Evolutionary conservation across 2,329 filamentous ascomycete genomes (phyloP).

Genomic region (Trichocomaceae sp.): DNA sequence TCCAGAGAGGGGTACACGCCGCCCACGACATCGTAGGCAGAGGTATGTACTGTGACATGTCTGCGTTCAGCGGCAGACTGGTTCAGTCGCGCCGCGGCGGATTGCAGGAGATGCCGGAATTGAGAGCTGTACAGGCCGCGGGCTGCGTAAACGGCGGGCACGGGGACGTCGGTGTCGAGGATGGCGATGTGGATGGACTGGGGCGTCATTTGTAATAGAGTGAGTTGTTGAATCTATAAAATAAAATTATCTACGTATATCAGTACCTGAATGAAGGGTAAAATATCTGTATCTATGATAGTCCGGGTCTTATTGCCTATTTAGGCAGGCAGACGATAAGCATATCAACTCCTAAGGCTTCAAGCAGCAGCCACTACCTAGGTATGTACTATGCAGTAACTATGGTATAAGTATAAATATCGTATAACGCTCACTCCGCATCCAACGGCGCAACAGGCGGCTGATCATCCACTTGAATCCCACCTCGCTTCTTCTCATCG

Average conservation of each 20-base stretch:
- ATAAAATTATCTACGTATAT: no score
- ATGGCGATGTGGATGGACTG: conserved; percentile 29
- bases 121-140: conserved; percentile 33
- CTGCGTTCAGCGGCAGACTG: conserved; percentile 5
- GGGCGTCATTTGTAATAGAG: no score
- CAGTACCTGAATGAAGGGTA: no score
- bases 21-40: conserved; percentile 29
- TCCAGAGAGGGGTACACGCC: conserved; percentile 23
- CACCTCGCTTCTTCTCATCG: conserved; percentile 77
- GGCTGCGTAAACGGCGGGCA: conserved; percentile 24
- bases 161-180: conserved; percentile 32
- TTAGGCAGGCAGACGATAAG: conserved; percentile 1
- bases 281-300: no score
- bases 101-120: conserved; percentile 27
- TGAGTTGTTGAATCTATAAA: no score
- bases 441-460: conserved; percentile 68
- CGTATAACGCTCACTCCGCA: conserved; percentile 52
- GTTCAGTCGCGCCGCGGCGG: conserved; percentile 25
- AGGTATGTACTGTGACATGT: conserved; percentile 22
- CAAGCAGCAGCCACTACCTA: no score
- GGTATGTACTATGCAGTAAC: no score
- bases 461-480: conserved; percentile 79
- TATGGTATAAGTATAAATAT: no score
- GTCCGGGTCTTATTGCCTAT: conserved; percentile 11
- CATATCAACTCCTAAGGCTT: no score